Percentiles rank a stretch among this genome's conserved stretches.
Evolutionary conservation across 2,329 filamentous ascomycete species (phyloP).

Genomic region (Magnaporthiopsis rhizophila): DNA sequence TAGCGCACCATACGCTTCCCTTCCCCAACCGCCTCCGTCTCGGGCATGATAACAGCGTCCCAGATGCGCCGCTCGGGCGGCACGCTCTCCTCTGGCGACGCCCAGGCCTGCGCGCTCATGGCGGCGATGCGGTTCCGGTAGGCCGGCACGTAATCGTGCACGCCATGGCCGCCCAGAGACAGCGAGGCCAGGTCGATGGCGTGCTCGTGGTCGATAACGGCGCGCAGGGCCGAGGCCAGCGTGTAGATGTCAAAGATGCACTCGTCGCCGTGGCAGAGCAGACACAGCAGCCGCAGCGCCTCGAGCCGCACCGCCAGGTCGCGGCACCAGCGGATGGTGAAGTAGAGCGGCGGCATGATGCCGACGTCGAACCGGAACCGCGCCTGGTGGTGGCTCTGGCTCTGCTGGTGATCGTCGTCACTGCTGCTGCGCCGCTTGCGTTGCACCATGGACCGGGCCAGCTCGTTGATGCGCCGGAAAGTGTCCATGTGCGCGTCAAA

Average conservation of each 20-base stretch:
- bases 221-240: slow-evolving; percentile 23
- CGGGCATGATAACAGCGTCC: background rate
- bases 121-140: background rate
- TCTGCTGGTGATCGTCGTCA: background rate
- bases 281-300: slow-evolving; percentile 27
- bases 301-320: slow-evolving; percentile 31
- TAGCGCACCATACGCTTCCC: background rate
- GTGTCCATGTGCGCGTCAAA: slow-evolving; percentile 26
- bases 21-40: background rate
- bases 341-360: slow-evolving; percentile 33
- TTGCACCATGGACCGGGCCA: slow-evolving; percentile 22
- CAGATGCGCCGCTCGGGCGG: background rate
- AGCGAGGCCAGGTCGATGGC: slow-evolving; percentile 15
- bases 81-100: background rate
- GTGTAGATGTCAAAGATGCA: slow-evolving; percentile 30
- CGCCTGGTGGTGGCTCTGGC: background rate
- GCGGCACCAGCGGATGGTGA: slow-evolving; percentile 29
- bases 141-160: background rate
- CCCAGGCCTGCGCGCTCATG: background rate
- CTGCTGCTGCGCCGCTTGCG: background rate
- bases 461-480: slow-evolving; percentile 29
- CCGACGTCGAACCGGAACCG: slow-evolving; percentile 35
- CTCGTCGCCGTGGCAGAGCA: slow-evolving; percentile 24
- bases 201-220: slow-evolving; percentile 28
- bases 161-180: background rate